A percentile compares a stretch with the other conserved stretches of the same genome.
Conservation (phyloP, 164 flowering plant species). For the Brasenia schreberi region DNA sequence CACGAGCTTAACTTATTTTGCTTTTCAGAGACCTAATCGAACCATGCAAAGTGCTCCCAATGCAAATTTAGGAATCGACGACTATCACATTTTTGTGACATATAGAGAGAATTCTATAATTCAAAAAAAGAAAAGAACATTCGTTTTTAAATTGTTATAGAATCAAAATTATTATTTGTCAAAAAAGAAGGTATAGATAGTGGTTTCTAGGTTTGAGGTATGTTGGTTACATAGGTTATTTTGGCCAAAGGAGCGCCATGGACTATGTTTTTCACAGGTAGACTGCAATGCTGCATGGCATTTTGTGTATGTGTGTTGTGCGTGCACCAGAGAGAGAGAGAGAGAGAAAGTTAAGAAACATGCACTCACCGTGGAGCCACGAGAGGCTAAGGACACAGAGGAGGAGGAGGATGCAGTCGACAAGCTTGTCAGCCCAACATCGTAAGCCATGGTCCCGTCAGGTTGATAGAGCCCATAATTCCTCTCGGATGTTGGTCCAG, state of each 20-base stretch:
- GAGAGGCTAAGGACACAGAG: conserved; percentile 42
- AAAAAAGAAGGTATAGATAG: conserved; percentile 11
- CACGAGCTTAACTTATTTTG: no score
- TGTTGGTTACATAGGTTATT: conserved; percentile 59
- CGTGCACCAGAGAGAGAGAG: not conserved
- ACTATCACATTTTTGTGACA: no score
- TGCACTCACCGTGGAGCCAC: conserved; percentile 41
- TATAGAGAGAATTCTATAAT: no score
- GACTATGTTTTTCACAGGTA: no score
- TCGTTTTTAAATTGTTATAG: conserved; percentile 48
- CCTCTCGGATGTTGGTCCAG: conserved; percentile 87
- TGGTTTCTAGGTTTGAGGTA: conserved; percentile 45
- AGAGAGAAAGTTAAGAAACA: not conserved
- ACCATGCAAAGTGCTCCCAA: no score
- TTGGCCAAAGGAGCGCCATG: conserved; percentile 16
- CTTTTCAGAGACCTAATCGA: no score
- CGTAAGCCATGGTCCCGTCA: conserved; percentile 78
- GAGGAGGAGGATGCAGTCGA: conserved; percentile 29
- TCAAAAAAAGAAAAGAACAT: no score
- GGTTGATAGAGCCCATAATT: conserved; percentile 85
- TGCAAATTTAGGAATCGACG: no score
- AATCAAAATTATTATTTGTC: conserved; percentile 42
- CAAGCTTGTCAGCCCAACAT: conserved; percentile 48
- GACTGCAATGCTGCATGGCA: not conserved
- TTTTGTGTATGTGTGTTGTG: not conserved